A percentile compares a stretch with the other conserved stretches of the same genome.
phyloP scores from a whole-genome alignment of 2,329 filamentous ascomycete genomes.

The Cladosporium velox region DNA sequence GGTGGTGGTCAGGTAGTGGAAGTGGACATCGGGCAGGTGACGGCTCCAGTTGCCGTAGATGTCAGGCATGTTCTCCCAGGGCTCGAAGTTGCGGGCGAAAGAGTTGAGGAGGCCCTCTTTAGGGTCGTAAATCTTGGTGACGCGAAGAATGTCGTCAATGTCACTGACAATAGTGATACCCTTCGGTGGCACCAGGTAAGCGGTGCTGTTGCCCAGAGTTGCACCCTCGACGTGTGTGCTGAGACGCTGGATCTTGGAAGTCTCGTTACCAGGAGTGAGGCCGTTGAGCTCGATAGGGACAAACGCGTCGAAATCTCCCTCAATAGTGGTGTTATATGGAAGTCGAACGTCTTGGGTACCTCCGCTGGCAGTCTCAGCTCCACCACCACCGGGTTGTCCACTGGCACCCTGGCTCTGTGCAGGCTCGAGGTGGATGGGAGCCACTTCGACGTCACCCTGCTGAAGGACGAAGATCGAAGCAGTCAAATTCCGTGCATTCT shows the following conservation, averaged over 20 bases:
- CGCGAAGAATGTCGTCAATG: conserved; percentile 77
- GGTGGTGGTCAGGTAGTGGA: conserved; percentile 80
- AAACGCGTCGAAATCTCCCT: conserved; percentile 76
- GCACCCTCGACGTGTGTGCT: conserved; percentile 66
- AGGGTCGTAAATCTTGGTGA: conserved; percentile 78
- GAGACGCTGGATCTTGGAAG: conserved; percentile 64
- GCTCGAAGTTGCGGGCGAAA: conserved; percentile 68
- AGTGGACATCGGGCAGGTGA: conserved; percentile 69
- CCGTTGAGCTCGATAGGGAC: conserved; percentile 63
- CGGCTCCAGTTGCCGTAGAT: conserved; percentile 75
- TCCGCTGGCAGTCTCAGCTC: conserved; percentile 56
- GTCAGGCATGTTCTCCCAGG: conserved; percentile 78
- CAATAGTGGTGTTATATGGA: conserved; percentile 64
- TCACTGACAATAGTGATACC: conserved; percentile 75
- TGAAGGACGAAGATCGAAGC: conserved; percentile 74
- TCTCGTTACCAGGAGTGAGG: conserved; percentile 65
- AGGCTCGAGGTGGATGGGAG: conserved; percentile 62
- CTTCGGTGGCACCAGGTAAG: conserved; percentile 70
- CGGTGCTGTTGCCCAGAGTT: conserved; percentile 71
- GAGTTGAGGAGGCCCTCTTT: conserved; percentile 74
- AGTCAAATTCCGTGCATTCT: conserved; percentile 72
- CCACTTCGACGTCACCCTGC: conserved; percentile 63
- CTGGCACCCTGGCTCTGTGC: conserved; percentile 58
- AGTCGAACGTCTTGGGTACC: conserved; percentile 64
- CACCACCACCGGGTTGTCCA: conserved; percentile 51